These are phyloP conservation scores for Balakata baccata DNA, from an alignment of 345 rosid species.

Conservation along the genomic window DNA sequence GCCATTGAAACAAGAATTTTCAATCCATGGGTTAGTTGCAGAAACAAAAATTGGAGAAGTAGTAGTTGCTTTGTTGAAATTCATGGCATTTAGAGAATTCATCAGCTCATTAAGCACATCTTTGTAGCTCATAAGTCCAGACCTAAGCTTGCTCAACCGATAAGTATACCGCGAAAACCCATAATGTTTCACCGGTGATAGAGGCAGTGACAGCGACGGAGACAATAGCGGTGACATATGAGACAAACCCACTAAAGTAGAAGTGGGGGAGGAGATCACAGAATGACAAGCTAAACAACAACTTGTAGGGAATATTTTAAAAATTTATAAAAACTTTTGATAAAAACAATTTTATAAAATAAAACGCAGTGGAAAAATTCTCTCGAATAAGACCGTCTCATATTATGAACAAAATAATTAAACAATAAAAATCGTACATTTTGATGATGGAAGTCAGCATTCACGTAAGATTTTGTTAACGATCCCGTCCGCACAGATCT, in stretches of 20 bases:
- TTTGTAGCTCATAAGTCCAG: slow-evolving; percentile 38
- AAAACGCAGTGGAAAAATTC: too few species aligned
- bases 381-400: too few species aligned
- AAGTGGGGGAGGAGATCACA: slow-evolving; percentile 58
- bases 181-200: slow-evolving; percentile 54
- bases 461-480: too few species aligned
- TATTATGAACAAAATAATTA: too few species aligned
- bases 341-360: too few species aligned
- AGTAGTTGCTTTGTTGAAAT: slow-evolving; percentile 34
- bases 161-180: slow-evolving; percentile 38
- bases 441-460: too few species aligned
- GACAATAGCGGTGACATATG: slow-evolving; percentile 51
- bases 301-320: too few species aligned
- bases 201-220: slow-evolving; percentile 55
- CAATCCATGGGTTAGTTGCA: slow-evolving; percentile 41
- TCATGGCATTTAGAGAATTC: slow-evolving; percentile 52
- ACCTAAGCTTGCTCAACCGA: slow-evolving; percentile 33
- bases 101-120: slow-evolving; percentile 55
- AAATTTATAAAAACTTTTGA: too few species aligned
- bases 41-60: not conserved
- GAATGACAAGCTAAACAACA: slow-evolving; percentile 62
- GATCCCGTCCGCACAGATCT: too few species aligned
- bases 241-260: slow-evolving; percentile 61
- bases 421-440: too few species aligned
- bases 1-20: slow-evolving; percentile 23